Evolutionary conservation across 352 stramenopile genomes (phyloP).

Genomic region (Blastocystis sp.): DNA sequence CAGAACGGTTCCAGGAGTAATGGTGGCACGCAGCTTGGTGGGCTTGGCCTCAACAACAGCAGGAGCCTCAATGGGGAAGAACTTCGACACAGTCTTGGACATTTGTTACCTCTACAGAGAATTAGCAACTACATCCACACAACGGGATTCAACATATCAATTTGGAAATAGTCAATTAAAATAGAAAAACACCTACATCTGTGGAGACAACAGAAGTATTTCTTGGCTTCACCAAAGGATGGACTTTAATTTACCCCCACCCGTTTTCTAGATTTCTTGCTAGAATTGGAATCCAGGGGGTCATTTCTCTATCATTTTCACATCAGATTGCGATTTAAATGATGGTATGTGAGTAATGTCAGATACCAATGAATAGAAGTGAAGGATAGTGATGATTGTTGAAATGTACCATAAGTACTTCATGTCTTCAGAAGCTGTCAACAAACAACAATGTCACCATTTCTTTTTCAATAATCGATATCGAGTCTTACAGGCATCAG

Average conservation of each 20-base stretch:
- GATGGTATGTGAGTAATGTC: no score
- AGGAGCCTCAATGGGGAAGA: slow-evolving; percentile 62
- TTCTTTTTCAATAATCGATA: slow-evolving; percentile 21
- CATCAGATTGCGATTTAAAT: no score
- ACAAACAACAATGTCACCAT: background rate
- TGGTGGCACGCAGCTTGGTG: slow-evolving; percentile 87
- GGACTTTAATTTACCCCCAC: slow-evolving; percentile 18
- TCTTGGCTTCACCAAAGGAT: slow-evolving; percentile 18
- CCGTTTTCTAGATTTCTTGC: background rate
- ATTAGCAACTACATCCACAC: slow-evolving; percentile 19
- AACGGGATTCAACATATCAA: background rate
- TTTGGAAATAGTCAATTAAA: background rate
- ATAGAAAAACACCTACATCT: slow-evolving; percentile 10
- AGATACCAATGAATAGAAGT: no score
- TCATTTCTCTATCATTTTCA: background rate
- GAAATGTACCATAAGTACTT: no score
- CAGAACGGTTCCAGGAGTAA: slow-evolving; percentile 92
- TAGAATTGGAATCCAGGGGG: background rate
- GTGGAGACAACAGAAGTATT: slow-evolving; percentile 66
- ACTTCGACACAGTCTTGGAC: slow-evolving; percentile 65
- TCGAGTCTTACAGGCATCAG: slow-evolving; percentile 44
- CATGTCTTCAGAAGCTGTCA: no score
- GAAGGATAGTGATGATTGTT: no score
- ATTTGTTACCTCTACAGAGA: slow-evolving; percentile 51
- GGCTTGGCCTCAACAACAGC: slow-evolving; percentile 74